Conservation (phyloP, 2,329 filamentous ascomycete genomes). For the Microsporum ferrugineum region DNA sequence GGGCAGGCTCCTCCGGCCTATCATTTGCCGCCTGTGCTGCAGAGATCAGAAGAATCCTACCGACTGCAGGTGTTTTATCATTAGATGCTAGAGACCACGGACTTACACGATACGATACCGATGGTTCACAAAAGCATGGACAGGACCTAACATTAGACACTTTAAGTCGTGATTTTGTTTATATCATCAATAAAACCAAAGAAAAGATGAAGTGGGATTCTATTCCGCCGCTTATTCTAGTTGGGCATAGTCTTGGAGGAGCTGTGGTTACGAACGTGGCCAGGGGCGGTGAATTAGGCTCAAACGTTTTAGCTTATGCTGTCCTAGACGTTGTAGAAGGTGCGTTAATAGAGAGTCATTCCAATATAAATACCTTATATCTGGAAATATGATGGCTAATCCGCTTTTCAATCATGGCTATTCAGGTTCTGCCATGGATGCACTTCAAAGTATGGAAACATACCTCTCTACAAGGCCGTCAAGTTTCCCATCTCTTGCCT, state of each 20-base stretch:
- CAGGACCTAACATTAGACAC: conserved; percentile 62
- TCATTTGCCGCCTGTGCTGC: conserved; percentile 75
- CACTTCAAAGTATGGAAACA: conserved; percentile 83
- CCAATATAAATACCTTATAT: background rate
- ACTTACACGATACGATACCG: conserved; percentile 39
- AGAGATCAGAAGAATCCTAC: conserved; percentile 65
- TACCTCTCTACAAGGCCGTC: conserved; percentile 73
- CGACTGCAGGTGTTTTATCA: conserved; percentile 71
- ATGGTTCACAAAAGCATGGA: conserved; percentile 20
- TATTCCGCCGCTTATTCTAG: conserved; percentile 64
- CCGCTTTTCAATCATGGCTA: background rate
- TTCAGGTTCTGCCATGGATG: conserved; percentile 76
- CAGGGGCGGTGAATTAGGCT: conserved; percentile 52
- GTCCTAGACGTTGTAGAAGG: conserved; percentile 91
- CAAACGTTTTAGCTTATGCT: conserved; percentile 66
- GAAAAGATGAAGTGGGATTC: conserved; percentile 58
- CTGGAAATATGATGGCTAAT: background rate
- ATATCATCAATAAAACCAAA: conserved; percentile 57
- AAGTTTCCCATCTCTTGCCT: conserved; percentile 63
- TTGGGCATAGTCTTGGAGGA: conserved; percentile 88
- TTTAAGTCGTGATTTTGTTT: conserved; percentile 59
- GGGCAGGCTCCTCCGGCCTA: conserved; percentile 82
- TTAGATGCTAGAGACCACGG: conserved; percentile 83
- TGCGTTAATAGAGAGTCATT: conserved; percentile 12
- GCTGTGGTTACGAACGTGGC: conserved; percentile 82